These are phyloP conservation scores for Agaricus sinodeliciosus DNA, from an alignment of 768 basidiomycete genomes.

Conservation along the genomic window DNA sequence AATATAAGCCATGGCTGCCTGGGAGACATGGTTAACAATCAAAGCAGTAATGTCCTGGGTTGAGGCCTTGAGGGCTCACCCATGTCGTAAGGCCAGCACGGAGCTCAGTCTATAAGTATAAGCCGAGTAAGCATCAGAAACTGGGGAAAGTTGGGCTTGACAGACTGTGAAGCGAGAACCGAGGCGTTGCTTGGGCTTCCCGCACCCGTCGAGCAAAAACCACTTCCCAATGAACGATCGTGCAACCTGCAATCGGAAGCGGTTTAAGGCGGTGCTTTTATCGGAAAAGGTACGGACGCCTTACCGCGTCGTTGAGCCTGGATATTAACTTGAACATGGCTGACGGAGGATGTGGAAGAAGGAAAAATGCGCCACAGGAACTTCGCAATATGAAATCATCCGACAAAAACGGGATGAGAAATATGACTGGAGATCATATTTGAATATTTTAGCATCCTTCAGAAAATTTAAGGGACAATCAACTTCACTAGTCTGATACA, in stretches of 20 bases:
- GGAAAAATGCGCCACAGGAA: background rate
- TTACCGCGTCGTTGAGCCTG: slow-evolving; percentile 23
- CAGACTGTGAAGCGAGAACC: slow-evolving; percentile 57
- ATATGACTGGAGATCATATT: background rate
- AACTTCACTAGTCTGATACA: no score
- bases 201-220: slow-evolving; percentile 71
- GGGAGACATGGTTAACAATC: background rate
- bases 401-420: background rate
- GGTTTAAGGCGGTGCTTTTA: background rate
- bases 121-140: slow-evolving; percentile 1
- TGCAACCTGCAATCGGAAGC: slow-evolving; percentile 31
- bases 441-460: background rate
- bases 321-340: slow-evolving; percentile 18
- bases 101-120: slow-evolving; percentile 53
- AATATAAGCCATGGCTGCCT: slow-evolving; percentile 85
- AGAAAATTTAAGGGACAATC: background rate
- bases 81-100: slow-evolving; percentile 79
- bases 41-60: background rate
- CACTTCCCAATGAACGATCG: slow-evolving; percentile 48
- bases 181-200: slow-evolving; percentile 51
- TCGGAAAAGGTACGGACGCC: slow-evolving; percentile 2
- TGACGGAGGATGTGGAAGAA: background rate
- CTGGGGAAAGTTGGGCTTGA: background rate
- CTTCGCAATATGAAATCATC: background rate
- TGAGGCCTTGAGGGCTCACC: slow-evolving; percentile 39